phyloP scores from a whole-genome alignment of 192 early-diverging fungal species.

The Dissophora globulifera region DNA sequence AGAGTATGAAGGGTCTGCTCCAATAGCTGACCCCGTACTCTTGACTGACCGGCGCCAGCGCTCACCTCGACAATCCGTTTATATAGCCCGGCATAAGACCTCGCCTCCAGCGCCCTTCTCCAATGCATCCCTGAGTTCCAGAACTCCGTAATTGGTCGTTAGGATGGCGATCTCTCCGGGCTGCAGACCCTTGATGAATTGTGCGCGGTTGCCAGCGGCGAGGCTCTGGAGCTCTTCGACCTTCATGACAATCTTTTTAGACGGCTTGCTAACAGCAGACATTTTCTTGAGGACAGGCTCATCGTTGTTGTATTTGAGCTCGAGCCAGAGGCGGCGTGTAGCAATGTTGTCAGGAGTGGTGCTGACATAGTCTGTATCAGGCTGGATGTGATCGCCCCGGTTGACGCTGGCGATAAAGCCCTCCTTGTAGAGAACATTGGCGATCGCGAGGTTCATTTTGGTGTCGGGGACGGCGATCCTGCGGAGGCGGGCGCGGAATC shows the following conservation, averaged over 20 bases:
- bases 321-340: conserved; percentile 89
- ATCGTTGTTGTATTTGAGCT: conserved; percentile 92
- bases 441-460: conserved; percentile 87
- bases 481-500: conserved; percentile 82
- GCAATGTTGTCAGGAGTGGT: conserved; percentile 87
- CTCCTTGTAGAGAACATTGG: conserved; percentile 89
- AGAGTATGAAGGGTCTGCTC: too few relatives aligned
- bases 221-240: conserved; percentile 83
- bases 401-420: conserved; percentile 87
- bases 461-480: conserved; percentile 89
- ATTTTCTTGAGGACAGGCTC: conserved; percentile 82
- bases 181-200: conserved; percentile 83
- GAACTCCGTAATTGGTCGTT: conserved; percentile 84
- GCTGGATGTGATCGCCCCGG: conserved; percentile 81
- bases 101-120: conserved; percentile 87
- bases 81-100: conserved; percentile 77
- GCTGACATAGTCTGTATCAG: conserved; percentile 75
- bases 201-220: conserved; percentile 74
- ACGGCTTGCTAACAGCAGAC: conserved; percentile 86
- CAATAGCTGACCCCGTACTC: too few relatives aligned
- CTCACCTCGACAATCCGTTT: too few relatives aligned
- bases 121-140: conserved; percentile 93
- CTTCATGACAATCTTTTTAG: conserved; percentile 81
- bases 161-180: conserved; percentile 94
- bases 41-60: too few relatives aligned